phyloP scores from a whole-genome alignment of 1,139 yeast species.

The Blastobotrys buckinghamii region DNA sequence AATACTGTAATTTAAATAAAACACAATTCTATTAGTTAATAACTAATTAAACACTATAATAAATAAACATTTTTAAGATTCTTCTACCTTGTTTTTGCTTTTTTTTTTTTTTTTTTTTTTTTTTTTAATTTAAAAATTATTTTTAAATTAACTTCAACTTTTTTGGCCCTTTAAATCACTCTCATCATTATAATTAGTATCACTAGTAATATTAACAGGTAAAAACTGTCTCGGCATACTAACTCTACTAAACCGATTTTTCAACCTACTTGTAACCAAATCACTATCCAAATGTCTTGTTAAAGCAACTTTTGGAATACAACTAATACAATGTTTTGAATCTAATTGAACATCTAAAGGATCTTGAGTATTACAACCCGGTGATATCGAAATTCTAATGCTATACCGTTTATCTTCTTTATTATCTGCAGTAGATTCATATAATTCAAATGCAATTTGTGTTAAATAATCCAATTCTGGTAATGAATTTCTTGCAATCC shows the following conservation, averaged over 20 bases:
- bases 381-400: slow-evolving; percentile 81
- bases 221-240: slow-evolving; percentile 64
- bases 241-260: slow-evolving; percentile 79
- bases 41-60: too few relatives aligned
- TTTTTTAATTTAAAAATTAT: background rate
- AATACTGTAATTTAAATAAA: too few relatives aligned
- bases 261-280: slow-evolving; percentile 74
- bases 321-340: slow-evolving; percentile 93
- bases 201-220: slow-evolving; percentile 31
- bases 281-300: slow-evolving; percentile 94
- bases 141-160: background rate
- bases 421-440: slow-evolving; percentile 56
- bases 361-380: slow-evolving; percentile 97
- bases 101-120: background rate
- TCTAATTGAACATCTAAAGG: slow-evolving; percentile 95
- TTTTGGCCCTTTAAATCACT: too few relatives aligned
- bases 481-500: slow-evolving; percentile 86
- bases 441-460: slow-evolving; percentile 88
- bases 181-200: background rate
- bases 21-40: too few relatives aligned
- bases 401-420: slow-evolving; percentile 73
- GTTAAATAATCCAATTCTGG: slow-evolving; percentile 96
- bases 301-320: slow-evolving; percentile 83
- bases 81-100: too few relatives aligned
- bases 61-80: too few relatives aligned